A percentile compares a stretch with the other conserved stretches of the same genome.
phyloP scores from a whole-genome alignment of 176 grass and related monocot genomes.

The Ampelocalamus luodianensis region DNA sequence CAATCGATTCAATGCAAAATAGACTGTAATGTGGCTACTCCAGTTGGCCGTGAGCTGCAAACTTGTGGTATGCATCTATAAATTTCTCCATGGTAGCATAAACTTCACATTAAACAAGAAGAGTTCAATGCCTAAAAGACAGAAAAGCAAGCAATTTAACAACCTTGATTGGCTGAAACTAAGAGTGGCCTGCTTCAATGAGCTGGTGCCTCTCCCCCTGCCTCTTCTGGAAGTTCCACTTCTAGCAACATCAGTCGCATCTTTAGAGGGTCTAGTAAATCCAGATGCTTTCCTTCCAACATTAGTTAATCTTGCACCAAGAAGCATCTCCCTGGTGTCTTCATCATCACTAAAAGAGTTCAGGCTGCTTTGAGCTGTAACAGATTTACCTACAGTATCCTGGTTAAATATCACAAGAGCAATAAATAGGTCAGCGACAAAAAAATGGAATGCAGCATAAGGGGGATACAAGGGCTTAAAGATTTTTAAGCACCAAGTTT shows the following conservation, averaged over 20 bases:
- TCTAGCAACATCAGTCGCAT: conserved; percentile 51
- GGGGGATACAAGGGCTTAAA: neutral
- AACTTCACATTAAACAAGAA: neutral
- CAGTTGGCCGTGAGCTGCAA: neutral
- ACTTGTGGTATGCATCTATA: neutral
- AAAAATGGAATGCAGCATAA: neutral
- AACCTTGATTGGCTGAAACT: conserved; percentile 67
- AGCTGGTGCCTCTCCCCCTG: conserved; percentile 55
- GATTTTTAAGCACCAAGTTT: conserved; percentile 55
- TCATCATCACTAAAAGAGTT: conserved; percentile 79
- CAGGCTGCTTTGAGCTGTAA: conserved; percentile 47
- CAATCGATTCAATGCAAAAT: conserved; percentile 1
- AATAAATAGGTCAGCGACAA: conserved; percentile 8
- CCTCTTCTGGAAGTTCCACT: conserved; percentile 57
- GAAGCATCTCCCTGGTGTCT: conserved; percentile 66
- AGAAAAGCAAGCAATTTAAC: conserved; percentile 9
- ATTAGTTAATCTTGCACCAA: conserved; percentile 40
- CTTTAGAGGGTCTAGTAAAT: conserved; percentile 58
- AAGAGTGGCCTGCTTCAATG: conserved; percentile 75
- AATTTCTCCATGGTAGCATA: conserved; percentile 17
- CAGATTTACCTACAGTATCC: conserved; percentile 57
- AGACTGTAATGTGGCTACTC: neutral
- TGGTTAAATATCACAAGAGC: conserved; percentile 37
- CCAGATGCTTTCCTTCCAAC: conserved; percentile 56
- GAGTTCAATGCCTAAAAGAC: neutral